Conservation (phyloP, 2,329 filamentous ascomycete species). For the Phialophora macrospora region DNA sequence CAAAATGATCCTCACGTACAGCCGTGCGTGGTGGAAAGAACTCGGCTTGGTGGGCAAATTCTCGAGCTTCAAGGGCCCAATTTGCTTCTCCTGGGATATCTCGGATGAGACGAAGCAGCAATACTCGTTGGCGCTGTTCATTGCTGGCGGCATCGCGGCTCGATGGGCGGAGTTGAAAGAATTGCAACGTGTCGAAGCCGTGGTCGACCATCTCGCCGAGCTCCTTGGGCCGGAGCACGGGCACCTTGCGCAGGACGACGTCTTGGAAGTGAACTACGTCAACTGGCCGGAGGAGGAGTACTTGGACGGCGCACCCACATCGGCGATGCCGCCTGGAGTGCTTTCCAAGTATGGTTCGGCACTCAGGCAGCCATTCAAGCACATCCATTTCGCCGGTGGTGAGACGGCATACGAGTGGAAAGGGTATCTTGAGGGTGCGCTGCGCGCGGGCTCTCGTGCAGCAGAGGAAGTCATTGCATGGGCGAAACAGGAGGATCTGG, state of each 20-base stretch:
- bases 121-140: constrained; percentile 49
- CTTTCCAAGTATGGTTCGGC: constrained; percentile 42
- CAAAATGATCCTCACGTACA: constrained; percentile 51
- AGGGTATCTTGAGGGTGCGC: constrained; percentile 63
- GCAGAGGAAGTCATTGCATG: constrained; percentile 52
- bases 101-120: constrained; percentile 38
- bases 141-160: constrained; percentile 46
- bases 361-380: constrained; percentile 45
- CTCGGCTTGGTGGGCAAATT: constrained; percentile 49
- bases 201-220: constrained; percentile 30
- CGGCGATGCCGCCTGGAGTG: constrained; percentile 47
- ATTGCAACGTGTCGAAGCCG: constrained; percentile 17
- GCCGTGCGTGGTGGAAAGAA: constrained; percentile 46
- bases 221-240: constrained; percentile 22
- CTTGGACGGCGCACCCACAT: constrained; percentile 49
- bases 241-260: constrained; percentile 34
- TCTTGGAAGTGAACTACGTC: constrained; percentile 44
- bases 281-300: constrained; percentile 49
- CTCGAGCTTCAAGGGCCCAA: constrained; percentile 48
- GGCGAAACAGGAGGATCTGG: constrained; percentile 13
- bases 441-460: constrained; percentile 55
- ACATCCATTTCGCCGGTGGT: constrained; percentile 60
- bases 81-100: constrained; percentile 54
- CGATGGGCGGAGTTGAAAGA: constrained; percentile 40
- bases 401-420: constrained; percentile 60